Conservation (phyloP, 768 basidiomycete species). For the Leccinum obscurum region DNA sequence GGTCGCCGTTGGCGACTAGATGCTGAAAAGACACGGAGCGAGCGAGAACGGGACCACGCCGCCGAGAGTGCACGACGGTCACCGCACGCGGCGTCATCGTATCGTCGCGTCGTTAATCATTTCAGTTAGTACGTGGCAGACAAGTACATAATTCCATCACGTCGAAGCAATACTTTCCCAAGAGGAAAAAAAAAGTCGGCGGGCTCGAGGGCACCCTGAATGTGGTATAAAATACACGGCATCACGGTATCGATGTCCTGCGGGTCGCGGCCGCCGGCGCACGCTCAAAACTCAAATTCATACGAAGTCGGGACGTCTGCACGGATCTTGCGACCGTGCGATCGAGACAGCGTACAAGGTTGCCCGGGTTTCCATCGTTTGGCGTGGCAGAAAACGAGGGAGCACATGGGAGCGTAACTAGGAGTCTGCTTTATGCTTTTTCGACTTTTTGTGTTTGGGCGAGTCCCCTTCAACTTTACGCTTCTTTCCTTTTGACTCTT, state of each 20-base stretch:
- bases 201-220: no score
- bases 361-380: background rate
- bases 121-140: no score
- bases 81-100: no score
- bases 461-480: conserved; percentile 50
- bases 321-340: background rate
- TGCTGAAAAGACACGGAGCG: no score
- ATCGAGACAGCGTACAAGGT: background rate
- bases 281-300: background rate
- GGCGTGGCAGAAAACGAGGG: background rate
- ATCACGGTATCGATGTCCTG: background rate
- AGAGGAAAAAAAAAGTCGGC: no score
- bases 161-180: no score
- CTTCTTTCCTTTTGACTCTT: conserved; percentile 38
- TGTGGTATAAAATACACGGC: background rate
- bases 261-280: background rate
- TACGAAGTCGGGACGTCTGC: background rate
- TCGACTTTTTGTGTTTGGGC: conserved; percentile 52
- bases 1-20: no score
- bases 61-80: no score
- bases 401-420: conserved; percentile 6
- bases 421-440: conserved; percentile 40
- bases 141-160: no score
- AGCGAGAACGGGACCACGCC: no score
- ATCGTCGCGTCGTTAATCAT: no score